Base-by-base conservation (phyloP, 768 basidiomycete genomes). In the Boletellus emodensis region DNA sequence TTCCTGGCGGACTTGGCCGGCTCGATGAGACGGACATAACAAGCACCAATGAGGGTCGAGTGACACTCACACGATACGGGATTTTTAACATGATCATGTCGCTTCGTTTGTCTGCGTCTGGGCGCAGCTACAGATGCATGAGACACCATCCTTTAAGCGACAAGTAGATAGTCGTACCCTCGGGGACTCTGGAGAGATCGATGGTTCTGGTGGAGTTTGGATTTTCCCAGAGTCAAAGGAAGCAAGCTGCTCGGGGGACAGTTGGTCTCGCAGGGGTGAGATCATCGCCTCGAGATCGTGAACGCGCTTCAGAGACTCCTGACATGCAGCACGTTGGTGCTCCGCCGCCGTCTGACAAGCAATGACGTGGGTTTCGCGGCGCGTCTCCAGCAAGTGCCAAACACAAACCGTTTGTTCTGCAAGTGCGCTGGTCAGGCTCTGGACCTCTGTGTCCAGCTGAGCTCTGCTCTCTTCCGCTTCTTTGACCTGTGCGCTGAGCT, bases 11-110 rank as follows among this genome's bases (percentile, higher is more conserved):
- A 34, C 58, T 62, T 51, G 17, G 36, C 49, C 26, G 7, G 18
- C 17, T 35, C 35, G 17, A 42, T 57, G 43, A 53, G 45, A 52
- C 26, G 11, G 30, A 12, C n/a, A 36, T 20, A 35, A 26, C 15
- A 15, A 36, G 14, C 14, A 28, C 39, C 32, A 7, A 48, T 26
- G 32, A 44, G 3, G 15, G 26, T 4, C 4, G 20, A 36, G 17
- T 30, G 39, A 37, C 24, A 44, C 58, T 53, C 20, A 65, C 62
- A 18, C 49, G 60, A 42, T 35, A 55, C 32, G 62, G 62, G 0
- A 65, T 63, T 52, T 54, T 62, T 30, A 60, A 38, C 8, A 60
- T 18, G 38, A 65, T 60, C 55, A 46, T 35, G 4, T 63, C 63
- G 35, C 24, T 59, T n/a, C 57, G 57, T 34, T 50, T 63, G 40